Conservation (phyloP, 768 basidiomycete genomes). For the Leucocoprinus sp. region DNA sequence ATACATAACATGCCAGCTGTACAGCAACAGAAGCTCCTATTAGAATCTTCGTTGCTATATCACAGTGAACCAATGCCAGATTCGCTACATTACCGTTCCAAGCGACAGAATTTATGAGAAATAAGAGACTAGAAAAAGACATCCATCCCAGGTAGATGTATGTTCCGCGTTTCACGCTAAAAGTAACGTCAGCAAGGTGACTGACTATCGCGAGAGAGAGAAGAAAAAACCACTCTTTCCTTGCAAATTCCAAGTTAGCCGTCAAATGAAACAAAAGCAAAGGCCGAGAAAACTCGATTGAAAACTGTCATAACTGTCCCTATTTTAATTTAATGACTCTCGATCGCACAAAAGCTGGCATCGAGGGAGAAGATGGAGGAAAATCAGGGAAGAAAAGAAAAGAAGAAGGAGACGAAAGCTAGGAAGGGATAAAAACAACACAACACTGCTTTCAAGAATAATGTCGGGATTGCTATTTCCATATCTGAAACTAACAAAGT, state of each 20-base stretch:
- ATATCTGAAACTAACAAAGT: constrained; percentile 7
- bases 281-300: constrained; percentile 26
- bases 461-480: not conserved
- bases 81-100: constrained; percentile 49
- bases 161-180: constrained; percentile 57
- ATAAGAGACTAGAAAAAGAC: constrained; percentile 34
- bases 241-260: constrained; percentile 45
- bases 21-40: constrained; percentile 29
- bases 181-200: not conserved
- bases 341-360: not conserved
- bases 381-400: not conserved
- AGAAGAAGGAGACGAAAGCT: not conserved
- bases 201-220: too few species aligned
- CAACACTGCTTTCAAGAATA: too few species aligned
- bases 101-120: constrained; percentile 52
- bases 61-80: constrained; percentile 45
- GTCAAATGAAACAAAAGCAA: constrained; percentile 41
- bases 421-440: not conserved
- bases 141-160: constrained; percentile 57
- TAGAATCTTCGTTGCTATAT: constrained; percentile 34
- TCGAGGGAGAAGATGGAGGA: not conserved
- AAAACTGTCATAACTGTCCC: constrained; percentile 21
- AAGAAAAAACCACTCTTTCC: constrained; percentile 19
- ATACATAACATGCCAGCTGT: constrained; percentile 34
- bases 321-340: too few species aligned